phyloP scores from a whole-genome alignment of 202 grass and related monocot species.

The Brachypodium distachyon region DNA sequence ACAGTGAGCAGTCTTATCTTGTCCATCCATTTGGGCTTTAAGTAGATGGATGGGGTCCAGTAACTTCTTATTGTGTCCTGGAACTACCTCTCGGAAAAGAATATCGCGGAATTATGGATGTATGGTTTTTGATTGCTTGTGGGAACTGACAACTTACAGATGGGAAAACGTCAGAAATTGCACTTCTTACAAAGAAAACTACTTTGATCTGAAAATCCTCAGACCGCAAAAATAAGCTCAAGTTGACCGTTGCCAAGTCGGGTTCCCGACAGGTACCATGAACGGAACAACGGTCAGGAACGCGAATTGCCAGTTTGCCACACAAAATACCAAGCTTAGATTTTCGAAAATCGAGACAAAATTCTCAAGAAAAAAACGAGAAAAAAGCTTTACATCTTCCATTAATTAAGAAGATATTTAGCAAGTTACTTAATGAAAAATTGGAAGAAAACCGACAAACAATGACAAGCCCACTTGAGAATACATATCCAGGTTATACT shows the following conservation, averaged over 20 bases:
- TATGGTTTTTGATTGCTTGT: not conserved
- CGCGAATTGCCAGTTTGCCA: not conserved
- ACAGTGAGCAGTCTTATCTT: too few relatives aligned
- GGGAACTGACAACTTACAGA: not conserved
- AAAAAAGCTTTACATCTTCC: too few relatives aligned
- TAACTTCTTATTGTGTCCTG: not conserved
- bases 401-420: too few relatives aligned
- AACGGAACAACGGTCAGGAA: not conserved
- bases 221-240: not conserved
- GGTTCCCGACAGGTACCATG: slow-evolving; percentile 1
- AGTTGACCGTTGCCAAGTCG: not conserved
- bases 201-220: not conserved
- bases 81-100: not conserved
- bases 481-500: too few relatives aligned
- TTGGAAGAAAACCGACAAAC: too few relatives aligned
- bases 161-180: not conserved
- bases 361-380: too few relatives aligned
- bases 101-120: not conserved
- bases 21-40: slow-evolving; percentile 21
- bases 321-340: not conserved
- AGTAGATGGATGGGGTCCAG: not conserved
- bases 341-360: too few relatives aligned
- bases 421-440: too few relatives aligned
- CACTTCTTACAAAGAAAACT: not conserved
- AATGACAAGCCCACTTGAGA: too few relatives aligned